Conservation (phyloP, 352 stramenopile genomes). For the Globisporangium recalcitrans region DNA sequence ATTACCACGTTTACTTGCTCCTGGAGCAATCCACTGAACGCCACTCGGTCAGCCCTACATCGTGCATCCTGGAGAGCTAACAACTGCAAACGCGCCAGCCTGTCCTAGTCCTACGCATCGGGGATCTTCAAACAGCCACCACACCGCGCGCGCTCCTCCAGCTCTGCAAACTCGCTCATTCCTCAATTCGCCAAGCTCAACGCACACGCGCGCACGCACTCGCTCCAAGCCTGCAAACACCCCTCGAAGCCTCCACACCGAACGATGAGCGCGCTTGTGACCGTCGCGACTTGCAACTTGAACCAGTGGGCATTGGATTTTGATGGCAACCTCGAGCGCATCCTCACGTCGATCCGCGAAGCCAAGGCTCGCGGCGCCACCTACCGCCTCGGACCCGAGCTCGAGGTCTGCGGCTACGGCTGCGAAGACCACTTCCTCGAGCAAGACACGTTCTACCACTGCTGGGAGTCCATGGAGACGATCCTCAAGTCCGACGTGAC, state of each 20-base stretch:
- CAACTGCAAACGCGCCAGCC: background rate
- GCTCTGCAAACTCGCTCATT: constrained; percentile 1
- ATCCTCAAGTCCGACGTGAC: constrained; percentile 88
- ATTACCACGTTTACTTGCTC: background rate
- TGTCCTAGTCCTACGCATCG: background rate
- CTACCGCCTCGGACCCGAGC: constrained; percentile 96
- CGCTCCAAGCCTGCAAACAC: background rate
- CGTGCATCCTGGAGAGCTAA: background rate
- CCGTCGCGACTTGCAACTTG: constrained; percentile 97
- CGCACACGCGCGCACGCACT: background rate
- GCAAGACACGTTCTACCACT: constrained; percentile 97
- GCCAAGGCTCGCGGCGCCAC: constrained; percentile 79
- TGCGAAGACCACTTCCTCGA: constrained; percentile 99
- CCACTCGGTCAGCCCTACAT: background rate
- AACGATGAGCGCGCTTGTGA: constrained; percentile 87
- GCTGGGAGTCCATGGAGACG: constrained; percentile 91
- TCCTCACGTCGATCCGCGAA: constrained; percentile 84
- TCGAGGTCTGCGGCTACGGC: constrained; percentile 98
- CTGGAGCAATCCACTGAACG: background rate
- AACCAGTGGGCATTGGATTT: constrained; percentile 99
- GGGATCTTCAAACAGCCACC: background rate
- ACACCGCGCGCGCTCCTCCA: background rate
- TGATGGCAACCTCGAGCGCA: constrained; percentile 91
- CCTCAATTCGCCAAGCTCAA: constrained; percentile 8
- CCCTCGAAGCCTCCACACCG: background rate